phyloP scores from a whole-genome alignment of 257 asterid species.

The Capsicum pubescens region DNA sequence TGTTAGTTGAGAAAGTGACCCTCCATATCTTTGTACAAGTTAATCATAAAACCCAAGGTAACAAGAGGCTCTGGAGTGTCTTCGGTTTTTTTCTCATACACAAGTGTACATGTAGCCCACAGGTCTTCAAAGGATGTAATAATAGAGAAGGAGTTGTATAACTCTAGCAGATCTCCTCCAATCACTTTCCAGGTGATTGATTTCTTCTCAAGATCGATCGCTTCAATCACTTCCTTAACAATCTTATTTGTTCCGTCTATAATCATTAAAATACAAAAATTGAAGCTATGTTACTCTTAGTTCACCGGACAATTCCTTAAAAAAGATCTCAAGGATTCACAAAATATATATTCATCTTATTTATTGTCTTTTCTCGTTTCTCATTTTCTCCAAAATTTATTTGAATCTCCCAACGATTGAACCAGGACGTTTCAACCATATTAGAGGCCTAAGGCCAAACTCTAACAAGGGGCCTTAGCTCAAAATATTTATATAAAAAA shows the following conservation, averaged over 20 bases:
- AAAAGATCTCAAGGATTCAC: too few species aligned
- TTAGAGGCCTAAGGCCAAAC: too few species aligned
- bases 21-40: not conserved
- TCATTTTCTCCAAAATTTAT: not conserved
- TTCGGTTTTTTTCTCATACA: constrained; percentile 37
- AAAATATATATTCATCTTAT: not conserved
- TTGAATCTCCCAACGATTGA: too few species aligned
- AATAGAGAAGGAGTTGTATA: constrained; percentile 19
- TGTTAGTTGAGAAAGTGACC: not conserved
- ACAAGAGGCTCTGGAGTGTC: not conserved
- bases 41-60: not conserved
- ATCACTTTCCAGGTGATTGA: not conserved
- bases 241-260: not conserved
- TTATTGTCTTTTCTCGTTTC: not conserved
- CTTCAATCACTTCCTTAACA: not conserved
- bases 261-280: not conserved
- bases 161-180: constrained; percentile 17
- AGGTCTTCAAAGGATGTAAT: not conserved
- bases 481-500: too few species aligned
- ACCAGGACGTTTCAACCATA: too few species aligned
- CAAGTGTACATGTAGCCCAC: not conserved
- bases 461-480: too few species aligned
- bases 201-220: not conserved
- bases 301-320: too few species aligned
- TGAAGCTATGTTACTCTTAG: not conserved